phyloP scores from a whole-genome alignment of 495 filamentous ascomycete genomes.

The Neurospora sp. region DNA sequence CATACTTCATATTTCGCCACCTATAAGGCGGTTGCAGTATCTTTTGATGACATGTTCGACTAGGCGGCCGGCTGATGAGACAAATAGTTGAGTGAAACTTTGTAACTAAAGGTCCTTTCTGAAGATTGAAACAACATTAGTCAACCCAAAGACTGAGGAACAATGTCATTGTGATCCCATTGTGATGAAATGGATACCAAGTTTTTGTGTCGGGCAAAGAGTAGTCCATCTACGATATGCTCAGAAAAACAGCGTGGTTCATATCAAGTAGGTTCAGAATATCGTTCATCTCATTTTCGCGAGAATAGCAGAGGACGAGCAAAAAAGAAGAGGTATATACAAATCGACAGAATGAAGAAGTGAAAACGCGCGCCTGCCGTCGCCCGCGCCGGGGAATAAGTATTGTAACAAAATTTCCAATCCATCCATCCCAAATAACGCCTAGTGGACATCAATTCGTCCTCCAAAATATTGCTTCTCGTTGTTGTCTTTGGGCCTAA shows the following conservation, averaged over 20 bases:
- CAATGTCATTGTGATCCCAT: neutral
- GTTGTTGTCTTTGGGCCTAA: neutral
- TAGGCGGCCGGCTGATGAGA: neutral
- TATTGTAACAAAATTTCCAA: neutral
- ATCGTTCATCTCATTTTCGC: neutral
- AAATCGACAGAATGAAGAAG: neutral
- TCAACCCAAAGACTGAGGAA: neutral
- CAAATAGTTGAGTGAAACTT: neutral
- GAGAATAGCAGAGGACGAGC: neutral
- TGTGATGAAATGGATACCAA: too few relatives aligned
- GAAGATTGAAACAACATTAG: neutral
- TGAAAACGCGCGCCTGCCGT: neutral
- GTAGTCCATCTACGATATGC: too few relatives aligned
- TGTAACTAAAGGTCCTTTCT: neutral
- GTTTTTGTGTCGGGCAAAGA: too few relatives aligned
- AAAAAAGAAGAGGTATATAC: neutral
- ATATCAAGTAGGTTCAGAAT: neutral
- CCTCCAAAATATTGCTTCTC: slow-evolving; percentile 6
- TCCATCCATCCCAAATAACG: slow-evolving; percentile 3
- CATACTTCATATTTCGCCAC: neutral
- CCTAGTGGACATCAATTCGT: neutral
- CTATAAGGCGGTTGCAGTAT: neutral
- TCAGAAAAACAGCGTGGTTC: too few relatives aligned
- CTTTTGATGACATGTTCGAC: neutral
- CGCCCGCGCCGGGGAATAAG: neutral